Percentiles rank a stretch among this genome's conserved stretches.
Evolutionary conservation across 2,329 filamentous ascomycete genomes (phyloP).

Genomic region (Westerdykella aurantiaca): DNA sequence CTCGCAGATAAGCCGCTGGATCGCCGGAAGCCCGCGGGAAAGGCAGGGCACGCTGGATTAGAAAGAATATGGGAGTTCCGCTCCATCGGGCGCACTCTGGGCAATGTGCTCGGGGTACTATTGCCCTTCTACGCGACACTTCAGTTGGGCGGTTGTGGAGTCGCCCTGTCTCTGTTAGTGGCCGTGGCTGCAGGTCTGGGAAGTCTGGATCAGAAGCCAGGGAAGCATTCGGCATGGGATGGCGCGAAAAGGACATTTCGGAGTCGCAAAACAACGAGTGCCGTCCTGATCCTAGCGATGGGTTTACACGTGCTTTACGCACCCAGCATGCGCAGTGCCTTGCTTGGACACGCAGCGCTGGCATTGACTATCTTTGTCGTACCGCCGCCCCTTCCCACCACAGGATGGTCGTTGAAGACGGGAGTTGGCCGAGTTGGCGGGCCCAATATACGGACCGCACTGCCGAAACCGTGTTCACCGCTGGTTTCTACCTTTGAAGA

Average conservation of each 20-base stretch:
- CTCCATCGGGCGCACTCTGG: conserved; percentile 18
- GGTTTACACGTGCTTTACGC: conserved; percentile 30
- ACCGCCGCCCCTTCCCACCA: conserved; percentile 44
- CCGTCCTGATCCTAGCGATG: conserved; percentile 29
- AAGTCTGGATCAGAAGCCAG: conserved; percentile 24
- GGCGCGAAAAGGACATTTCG: conserved; percentile 30
- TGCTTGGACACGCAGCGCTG: conserved; percentile 46
- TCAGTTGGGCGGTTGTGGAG: conserved; percentile 50
- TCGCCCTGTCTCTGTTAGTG: conserved; percentile 48
- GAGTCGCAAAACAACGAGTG: conserved; percentile 34
- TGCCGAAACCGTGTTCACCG: conserved; percentile 30
- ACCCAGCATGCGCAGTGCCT: conserved; percentile 16
- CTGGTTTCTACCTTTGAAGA: conserved; percentile 38
- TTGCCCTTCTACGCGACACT: conserved; percentile 54
- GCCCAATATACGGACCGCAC: conserved; percentile 18
- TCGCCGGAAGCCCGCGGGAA: conserved; percentile 18
- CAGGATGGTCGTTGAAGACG: conserved; percentile 28
- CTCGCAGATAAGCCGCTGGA: conserved; percentile 28
- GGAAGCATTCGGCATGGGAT: conserved; percentile 29
- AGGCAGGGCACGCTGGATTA: conserved; percentile 1
- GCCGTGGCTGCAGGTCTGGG: conserved; percentile 44
- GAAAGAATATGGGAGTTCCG: conserved; percentile 7
- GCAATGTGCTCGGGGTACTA: conserved; percentile 39
- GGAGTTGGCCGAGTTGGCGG: conserved; percentile 13
- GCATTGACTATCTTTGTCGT: conserved; percentile 42